Evolutionary conservation across 2,329 filamentous ascomycete species (phyloP), one percentile per base, ranked within the genome.

Genomic region (Penicillium frequentans): DNA sequence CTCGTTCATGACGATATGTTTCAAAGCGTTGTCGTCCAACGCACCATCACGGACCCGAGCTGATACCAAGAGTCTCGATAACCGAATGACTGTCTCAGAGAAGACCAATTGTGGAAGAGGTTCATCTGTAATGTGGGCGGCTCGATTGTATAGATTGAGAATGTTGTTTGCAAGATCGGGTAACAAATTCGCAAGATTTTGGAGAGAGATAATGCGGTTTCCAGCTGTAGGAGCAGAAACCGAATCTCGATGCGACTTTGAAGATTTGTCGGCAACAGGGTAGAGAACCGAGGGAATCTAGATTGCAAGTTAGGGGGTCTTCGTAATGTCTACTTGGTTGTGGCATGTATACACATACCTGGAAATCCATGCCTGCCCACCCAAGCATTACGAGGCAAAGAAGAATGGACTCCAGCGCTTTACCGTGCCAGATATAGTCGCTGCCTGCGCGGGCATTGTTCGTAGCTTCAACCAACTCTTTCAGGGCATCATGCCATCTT

Each of bases 341-440:
- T 43, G 29, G 14, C 48, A 21, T 50, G 3, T 39, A 19, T 16
- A 11, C n/a, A 55, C 64, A 51, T 64, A 75, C 74, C 67, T 77
- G 73, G 52, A 98, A 98, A 68, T 95, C 90, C 67, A 93, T 81
- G 4, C 88, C 89, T 35, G 88, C 85, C 90, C 92, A 96, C 29
- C 87, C 90, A 60, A 96, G 86, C 66, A 98, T 84, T 42, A 98
- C 70, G 64, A 98, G 82, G 68, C 89, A 91, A 26, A 96, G 82
- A 47, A 95, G 79, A 58, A 96, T 90, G 27, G 93, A 86, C 71
- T 99, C 96, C 21, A 99, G 81, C 1, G 91, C 93, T 75, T 98
- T 98, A 19, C 90, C 95, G 76, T 97, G 91, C 93, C 95, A 99
- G n/a, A 98, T 74, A 74, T 96, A 91, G 74, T 99, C 95, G 66